Conservation (phyloP, 495 filamentous ascomycete genomes). For the Aspergillus steynii region DNA sequence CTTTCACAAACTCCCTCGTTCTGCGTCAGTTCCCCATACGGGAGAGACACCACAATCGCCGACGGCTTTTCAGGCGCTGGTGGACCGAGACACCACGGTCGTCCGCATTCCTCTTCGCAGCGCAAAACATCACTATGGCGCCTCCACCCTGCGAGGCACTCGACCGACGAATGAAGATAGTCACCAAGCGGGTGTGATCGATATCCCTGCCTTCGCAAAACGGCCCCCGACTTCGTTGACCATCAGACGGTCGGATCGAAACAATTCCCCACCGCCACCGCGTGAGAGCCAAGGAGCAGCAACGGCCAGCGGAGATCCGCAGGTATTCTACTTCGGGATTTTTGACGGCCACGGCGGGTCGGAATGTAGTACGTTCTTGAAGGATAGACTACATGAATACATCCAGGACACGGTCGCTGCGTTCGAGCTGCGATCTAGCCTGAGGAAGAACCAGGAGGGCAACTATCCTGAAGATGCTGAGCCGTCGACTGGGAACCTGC, state of each 20-base stretch:
- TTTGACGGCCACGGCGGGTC: slow-evolving; percentile 95
- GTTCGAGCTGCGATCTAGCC: slow-evolving; percentile 73
- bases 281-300: slow-evolving; percentile 59
- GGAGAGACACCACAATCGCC: slow-evolving; percentile 54
- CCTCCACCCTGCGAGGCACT: slow-evolving; percentile 72
- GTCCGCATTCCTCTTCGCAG: slow-evolving; percentile 93
- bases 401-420: slow-evolving; percentile 74
- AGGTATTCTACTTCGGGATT: slow-evolving; percentile 95
- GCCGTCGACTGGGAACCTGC: slow-evolving; percentile 24
- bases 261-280: slow-evolving; percentile 21
- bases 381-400: slow-evolving; percentile 82
- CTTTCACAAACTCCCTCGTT: slow-evolving; percentile 78
- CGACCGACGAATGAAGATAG: slow-evolving; percentile 90
- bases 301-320: slow-evolving; percentile 80
- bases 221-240: slow-evolving; percentile 70
- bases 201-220: slow-evolving; percentile 89
- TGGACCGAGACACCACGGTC: slow-evolving; percentile 82
- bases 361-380: slow-evolving; percentile 85
- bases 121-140: slow-evolving; percentile 95
- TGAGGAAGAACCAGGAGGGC: slow-evolving; percentile 34
- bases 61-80: slow-evolving; percentile 54
- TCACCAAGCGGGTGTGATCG: slow-evolving; percentile 91
- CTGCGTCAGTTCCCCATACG: slow-evolving; percentile 79
- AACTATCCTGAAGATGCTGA: slow-evolving; percentile 13
- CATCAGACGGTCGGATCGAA: slow-evolving; percentile 26